phyloP scores from a whole-genome alignment of 2,329 filamentous ascomycete species.

The Trichoderma cornu-damae region DNA sequence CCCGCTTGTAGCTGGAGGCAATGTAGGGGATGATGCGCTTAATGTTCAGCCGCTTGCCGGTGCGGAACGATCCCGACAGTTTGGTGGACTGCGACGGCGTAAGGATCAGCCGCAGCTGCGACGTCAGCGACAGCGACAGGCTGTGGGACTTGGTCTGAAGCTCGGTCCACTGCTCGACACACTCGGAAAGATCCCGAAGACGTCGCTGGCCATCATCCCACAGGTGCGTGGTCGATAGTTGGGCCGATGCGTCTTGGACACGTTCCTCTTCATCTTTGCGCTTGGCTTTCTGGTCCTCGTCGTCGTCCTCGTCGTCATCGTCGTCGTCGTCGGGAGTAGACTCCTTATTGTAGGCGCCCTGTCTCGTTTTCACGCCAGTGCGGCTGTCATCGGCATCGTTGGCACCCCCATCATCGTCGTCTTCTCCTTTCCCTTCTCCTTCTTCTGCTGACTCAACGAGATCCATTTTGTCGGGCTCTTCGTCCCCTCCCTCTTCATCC shows the following conservation, averaged over 20 bases:
- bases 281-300: conserved; percentile 38
- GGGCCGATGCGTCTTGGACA: conserved; percentile 51
- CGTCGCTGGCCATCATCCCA: conserved; percentile 38
- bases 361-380: conserved; percentile 55
- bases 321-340: conserved; percentile 37
- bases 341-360: conserved; percentile 54
- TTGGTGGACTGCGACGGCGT: conserved; percentile 93
- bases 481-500: conserved; percentile 42
- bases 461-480: conserved; percentile 44
- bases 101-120: conserved; percentile 92
- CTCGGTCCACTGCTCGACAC: conserved; percentile 74
- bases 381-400: conserved; percentile 50
- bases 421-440: too few relatives aligned
- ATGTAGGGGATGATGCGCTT: conserved; percentile 99
- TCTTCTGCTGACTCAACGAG: conserved; percentile 31
- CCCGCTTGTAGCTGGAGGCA: conserved; percentile 93
- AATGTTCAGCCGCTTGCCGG: conserved; percentile 96
- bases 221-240: conserved; percentile 71
- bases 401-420: conserved; percentile 37
- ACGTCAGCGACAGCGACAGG: conserved; percentile 82
- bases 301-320: conserved; percentile 31
- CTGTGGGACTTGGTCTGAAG: conserved; percentile 81
- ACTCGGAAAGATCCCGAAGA: conserved; percentile 47
- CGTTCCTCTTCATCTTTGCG: conserved; percentile 44
- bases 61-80: conserved; percentile 92